A percentile compares a stretch with the other conserved stretches of the same genome.
phyloP scores from a whole-genome alignment of 2,329 filamentous ascomycete species.

The Penicillium olsonii region DNA sequence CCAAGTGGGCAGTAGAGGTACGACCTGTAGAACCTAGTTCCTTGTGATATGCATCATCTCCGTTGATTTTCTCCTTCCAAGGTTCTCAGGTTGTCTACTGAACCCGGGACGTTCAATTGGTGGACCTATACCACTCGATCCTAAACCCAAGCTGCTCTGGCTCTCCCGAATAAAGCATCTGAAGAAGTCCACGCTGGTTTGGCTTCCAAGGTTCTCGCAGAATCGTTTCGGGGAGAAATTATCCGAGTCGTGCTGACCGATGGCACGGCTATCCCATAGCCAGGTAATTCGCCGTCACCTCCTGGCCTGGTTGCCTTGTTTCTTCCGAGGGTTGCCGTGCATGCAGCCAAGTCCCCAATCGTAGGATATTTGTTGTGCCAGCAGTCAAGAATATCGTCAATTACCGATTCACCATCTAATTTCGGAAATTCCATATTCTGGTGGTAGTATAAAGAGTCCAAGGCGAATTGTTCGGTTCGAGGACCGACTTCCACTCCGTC shows the following conservation, averaged over 20 bases:
- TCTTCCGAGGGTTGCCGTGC: conserved; percentile 9
- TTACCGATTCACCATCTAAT: conserved; percentile 28
- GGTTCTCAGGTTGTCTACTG: too few relatives aligned
- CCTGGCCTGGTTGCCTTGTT: background rate
- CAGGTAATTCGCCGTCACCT: too few relatives aligned
- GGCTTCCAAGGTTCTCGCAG: background rate
- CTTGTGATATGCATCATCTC: too few relatives aligned
- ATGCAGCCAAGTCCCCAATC: conserved; percentile 17
- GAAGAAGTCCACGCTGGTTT: conserved; percentile 19
- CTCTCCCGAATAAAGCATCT: conserved; percentile 22
- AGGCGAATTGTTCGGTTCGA: conserved; percentile 16
- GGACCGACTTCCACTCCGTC: background rate
- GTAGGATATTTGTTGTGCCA: conserved; percentile 26
- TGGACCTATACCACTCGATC: conserved; percentile 25
- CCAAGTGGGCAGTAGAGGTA: too few relatives aligned
- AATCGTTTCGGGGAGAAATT: too few relatives aligned
- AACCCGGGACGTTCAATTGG: too few relatives aligned
- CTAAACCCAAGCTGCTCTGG: conserved; percentile 24
- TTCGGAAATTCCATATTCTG: conserved; percentile 27
- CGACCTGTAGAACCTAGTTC: too few relatives aligned
- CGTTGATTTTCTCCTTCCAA: too few relatives aligned
- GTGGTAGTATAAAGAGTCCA: conserved; percentile 34
- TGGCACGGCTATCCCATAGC: too few relatives aligned
- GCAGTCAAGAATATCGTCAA: conserved; percentile 24
- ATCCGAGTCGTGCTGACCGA: too few relatives aligned